phyloP scores from a whole-genome alignment of 257 asterid genomes.

The Rauvolfia tetraphylla region DNA sequence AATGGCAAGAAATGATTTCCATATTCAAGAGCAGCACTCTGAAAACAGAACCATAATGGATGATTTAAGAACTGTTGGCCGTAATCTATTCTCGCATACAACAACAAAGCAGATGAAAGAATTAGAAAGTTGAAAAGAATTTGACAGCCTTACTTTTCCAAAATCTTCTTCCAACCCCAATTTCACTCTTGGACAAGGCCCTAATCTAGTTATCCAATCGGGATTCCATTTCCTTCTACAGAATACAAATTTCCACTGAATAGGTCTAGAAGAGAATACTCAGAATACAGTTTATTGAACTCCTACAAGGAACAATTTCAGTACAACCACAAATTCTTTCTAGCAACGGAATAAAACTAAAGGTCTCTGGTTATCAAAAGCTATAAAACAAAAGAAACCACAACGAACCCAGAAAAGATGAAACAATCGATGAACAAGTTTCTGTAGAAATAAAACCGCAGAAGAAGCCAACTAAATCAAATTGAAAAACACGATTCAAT shows the following conservation, averaged over 20 bases:
- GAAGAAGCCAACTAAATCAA: neutral
- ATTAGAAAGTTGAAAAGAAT: too few relatives aligned
- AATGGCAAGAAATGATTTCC: constrained; percentile 58
- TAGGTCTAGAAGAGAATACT: too few relatives aligned
- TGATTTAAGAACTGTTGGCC: constrained; percentile 10
- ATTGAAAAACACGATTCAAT: neutral
- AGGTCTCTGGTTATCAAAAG: neutral
- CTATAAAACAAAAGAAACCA: neutral
- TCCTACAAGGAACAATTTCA: neutral
- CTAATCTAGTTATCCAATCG: too few relatives aligned
- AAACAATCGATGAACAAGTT: neutral
- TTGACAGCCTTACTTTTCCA: too few relatives aligned
- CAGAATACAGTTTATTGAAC: neutral
- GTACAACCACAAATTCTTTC: neutral
- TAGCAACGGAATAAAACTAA: neutral
- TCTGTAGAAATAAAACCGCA: neutral
- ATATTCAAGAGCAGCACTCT: constrained; percentile 37
- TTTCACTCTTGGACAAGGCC: too few relatives aligned
- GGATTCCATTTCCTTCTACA: too few relatives aligned
- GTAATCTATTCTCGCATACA: constrained; percentile 1
- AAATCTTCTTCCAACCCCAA: neutral
- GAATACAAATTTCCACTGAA: too few relatives aligned
- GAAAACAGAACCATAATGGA: constrained; percentile 30
- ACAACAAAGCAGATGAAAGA: neutral
- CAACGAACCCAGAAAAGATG: neutral